These are phyloP conservation scores for Bruguiera parviflora DNA, from an alignment of 345 rosid species.

Conservation along the genomic window DNA sequence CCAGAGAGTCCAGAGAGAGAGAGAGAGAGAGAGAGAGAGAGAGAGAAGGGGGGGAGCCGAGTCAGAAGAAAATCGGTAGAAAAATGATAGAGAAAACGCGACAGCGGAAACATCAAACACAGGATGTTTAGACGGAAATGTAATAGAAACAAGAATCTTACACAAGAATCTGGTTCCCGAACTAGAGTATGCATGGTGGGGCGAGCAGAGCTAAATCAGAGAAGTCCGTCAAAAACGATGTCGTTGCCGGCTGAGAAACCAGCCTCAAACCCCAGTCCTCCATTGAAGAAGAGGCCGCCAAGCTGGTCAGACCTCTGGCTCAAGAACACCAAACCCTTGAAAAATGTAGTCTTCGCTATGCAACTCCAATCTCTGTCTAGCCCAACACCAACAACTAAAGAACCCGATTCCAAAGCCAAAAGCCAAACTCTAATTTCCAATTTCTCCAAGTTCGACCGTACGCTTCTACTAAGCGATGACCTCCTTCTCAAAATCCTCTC, in stretches of 20 bases:
- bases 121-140: neutral
- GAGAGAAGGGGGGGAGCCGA: neutral
- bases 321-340: constrained; percentile 47
- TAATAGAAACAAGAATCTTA: neutral
- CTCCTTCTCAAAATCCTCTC: constrained; percentile 31
- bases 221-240: constrained; percentile 33
- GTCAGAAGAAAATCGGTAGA: neutral
- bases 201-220: constrained; percentile 1
- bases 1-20: constrained; percentile 7
- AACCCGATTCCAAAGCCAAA: constrained; percentile 37
- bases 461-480: constrained; percentile 49
- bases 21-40: neutral
- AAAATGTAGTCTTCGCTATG: constrained; percentile 51
- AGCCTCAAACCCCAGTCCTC: constrained; percentile 36
- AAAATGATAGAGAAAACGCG: neutral
- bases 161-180: too few species aligned
- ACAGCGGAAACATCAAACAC: neutral
- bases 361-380: constrained; percentile 47
- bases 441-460: constrained; percentile 51
- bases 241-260: constrained; percentile 41
- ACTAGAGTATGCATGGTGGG: neutral
- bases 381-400: constrained; percentile 26
- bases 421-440: constrained; percentile 39
- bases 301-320: constrained; percentile 65
- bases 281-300: constrained; percentile 35